Conservation (phyloP, 1,284 basidiomycete species). For the Ceratobasidium sp. region DNA sequence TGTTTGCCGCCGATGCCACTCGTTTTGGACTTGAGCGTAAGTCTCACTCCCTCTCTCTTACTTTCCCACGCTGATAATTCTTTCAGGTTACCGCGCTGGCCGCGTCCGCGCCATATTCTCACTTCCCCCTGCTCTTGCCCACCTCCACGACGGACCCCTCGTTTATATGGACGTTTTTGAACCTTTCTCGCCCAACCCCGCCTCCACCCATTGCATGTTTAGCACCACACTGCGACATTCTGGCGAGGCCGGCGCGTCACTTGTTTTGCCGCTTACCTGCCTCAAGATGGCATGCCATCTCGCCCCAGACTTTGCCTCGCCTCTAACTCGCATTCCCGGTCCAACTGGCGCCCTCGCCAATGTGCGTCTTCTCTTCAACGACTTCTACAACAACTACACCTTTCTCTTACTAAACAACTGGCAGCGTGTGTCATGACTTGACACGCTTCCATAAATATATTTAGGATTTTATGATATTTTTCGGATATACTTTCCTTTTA, state of each 20-base stretch:
- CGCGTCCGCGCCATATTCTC: constrained; percentile 15
- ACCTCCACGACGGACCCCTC: background rate
- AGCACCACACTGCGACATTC: background rate
- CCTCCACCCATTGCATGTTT: background rate
- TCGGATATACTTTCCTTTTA: too few relatives aligned
- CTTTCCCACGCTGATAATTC: background rate
- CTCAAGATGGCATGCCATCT: constrained; percentile 14
- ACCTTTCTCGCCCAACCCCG: background rate
- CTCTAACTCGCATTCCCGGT: background rate
- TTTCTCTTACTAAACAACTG: too few relatives aligned
- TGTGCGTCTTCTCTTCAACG: too few relatives aligned
- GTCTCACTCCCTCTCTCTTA: background rate
- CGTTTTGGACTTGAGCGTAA: background rate
- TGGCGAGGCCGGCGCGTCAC: background rate
- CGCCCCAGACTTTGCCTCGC: background rate
- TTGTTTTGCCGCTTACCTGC: background rate
- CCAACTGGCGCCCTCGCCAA: too few relatives aligned
- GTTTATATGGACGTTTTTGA: background rate
- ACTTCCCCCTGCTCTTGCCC: background rate
- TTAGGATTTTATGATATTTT: too few relatives aligned
- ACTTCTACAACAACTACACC: too few relatives aligned
- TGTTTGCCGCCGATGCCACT: background rate
- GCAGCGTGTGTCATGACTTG: too few relatives aligned
- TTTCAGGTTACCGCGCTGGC: constrained; percentile 10
- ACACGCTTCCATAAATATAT: too few relatives aligned